Conservation (phyloP, 805 yeast genomes). For the Ogataea allantospora region DNA sequence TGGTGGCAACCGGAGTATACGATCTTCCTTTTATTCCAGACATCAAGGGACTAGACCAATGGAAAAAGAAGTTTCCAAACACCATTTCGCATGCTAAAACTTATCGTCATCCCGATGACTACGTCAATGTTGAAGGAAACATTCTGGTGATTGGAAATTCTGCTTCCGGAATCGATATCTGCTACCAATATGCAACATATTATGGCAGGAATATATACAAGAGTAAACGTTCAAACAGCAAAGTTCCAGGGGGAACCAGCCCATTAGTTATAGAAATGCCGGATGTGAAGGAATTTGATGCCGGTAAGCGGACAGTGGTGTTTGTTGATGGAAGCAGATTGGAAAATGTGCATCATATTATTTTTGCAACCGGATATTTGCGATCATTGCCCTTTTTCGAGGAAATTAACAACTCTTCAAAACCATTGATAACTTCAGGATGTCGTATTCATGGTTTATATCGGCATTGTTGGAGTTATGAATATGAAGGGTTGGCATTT, state of each 20-base stretch:
- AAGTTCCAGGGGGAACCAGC: constrained; percentile 44
- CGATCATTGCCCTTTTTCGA: constrained; percentile 59
- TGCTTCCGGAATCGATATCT: constrained; percentile 71
- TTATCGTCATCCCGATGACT: constrained; percentile 47
- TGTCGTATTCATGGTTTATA: constrained; percentile 50
- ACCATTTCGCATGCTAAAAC: constrained; percentile 56
- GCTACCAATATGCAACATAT: constrained; percentile 53
- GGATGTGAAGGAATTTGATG: constrained; percentile 41
- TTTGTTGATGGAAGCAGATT: constrained; percentile 49
- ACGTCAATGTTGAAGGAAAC: constrained; percentile 34
- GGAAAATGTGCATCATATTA: constrained; percentile 47
- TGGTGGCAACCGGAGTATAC: constrained; percentile 61
- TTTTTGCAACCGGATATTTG: constrained; percentile 74
- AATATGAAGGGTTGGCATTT: constrained; percentile 64
- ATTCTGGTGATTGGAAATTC: constrained; percentile 73
- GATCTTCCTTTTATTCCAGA: constrained; percentile 61
- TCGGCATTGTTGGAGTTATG: constrained; percentile 55
- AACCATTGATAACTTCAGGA: constrained; percentile 46
- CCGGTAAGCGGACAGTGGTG: constrained; percentile 37
- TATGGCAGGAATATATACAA: constrained; percentile 44
- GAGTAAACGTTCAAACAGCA: constrained; percentile 46
- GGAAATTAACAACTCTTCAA: constrained; percentile 20
- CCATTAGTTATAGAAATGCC: constrained; percentile 41
- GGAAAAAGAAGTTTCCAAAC: constrained; percentile 43
- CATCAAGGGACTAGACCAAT: constrained; percentile 50